These are phyloP conservation scores for Ceratobasidium sp. DNA, from an alignment of 1,284 basidiomycete genomes.

Conservation along the genomic window DNA sequence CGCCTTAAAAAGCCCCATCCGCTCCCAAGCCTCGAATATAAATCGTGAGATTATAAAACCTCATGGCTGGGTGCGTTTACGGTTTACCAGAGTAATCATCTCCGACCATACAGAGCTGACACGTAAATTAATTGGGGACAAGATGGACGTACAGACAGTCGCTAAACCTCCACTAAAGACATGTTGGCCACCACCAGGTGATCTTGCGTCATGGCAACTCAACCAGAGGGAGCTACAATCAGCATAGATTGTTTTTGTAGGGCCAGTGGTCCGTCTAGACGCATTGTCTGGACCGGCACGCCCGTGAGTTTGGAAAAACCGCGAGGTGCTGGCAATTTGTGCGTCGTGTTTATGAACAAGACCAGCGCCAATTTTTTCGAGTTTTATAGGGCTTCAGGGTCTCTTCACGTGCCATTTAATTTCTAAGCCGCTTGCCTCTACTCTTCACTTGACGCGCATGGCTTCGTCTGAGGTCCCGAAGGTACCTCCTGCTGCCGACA, in stretches of 20 bases:
- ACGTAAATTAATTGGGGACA: not conserved
- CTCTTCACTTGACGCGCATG: not conserved
- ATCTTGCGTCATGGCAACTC: slow-evolving; percentile 42
- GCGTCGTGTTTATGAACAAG: slow-evolving; percentile 31
- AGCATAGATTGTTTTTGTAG: slow-evolving; percentile 44
- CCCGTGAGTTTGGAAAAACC: slow-evolving; percentile 15
- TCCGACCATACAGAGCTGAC: not conserved
- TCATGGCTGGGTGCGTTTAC: slow-evolving; percentile 39
- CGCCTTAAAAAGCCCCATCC: slow-evolving; percentile 41
- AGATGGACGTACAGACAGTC: slow-evolving; percentile 20
- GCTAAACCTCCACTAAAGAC: too few species aligned
- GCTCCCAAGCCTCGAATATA: slow-evolving; percentile 31
- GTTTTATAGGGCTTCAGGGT: slow-evolving; percentile 2
- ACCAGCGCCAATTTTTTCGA: slow-evolving; percentile 1
- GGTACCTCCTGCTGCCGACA: slow-evolving; percentile 8
- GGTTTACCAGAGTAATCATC: slow-evolving; percentile 43
- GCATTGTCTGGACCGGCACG: slow-evolving; percentile 40
- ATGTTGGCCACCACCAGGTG: slow-evolving; percentile 42
- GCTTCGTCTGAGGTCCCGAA: slow-evolving; percentile 27
- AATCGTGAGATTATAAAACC: not conserved
- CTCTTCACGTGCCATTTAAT: slow-evolving; percentile 23
- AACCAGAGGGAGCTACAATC: slow-evolving; percentile 41
- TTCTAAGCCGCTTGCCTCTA: too few species aligned
- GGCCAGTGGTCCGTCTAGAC: slow-evolving; percentile 25
- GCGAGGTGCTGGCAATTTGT: slow-evolving; percentile 40